Base-by-base conservation (phyloP, 108 stramenopile species). In the Skeletonema menzelii region DNA sequence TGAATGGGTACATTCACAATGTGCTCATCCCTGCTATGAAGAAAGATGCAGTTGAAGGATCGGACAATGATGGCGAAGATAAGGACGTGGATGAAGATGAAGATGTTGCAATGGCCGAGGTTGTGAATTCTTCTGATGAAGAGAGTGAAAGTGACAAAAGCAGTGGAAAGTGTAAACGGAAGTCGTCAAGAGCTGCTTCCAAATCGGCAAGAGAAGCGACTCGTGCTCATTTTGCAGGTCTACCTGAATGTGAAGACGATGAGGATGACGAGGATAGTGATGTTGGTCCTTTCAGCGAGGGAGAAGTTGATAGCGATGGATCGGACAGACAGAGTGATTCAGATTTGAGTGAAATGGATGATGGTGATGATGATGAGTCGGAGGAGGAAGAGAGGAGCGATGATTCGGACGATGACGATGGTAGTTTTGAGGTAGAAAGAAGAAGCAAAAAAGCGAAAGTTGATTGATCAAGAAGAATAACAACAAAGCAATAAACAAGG, bases 1-100 rank as follows among this genome's bases (percentile, higher is more conserved):
- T 94, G 74, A 87, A 89, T 67, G 56, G 80, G 24, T 94, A 91
- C 66, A 89, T 91, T 59, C 88, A 94, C 38, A 40, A 86, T 24
- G 67, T 76, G 12, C 70, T 94, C 63, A 87, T 91, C 69, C 87
- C 88, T 8, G 88, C 90, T 55, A 90, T 94, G 93, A 64, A 78
- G 63, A 11, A 31, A 26, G 90, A 91, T 74, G 84, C 63, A 37
- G 53, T 67, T 5, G 59, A 24, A 20, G 61, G 56, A 15, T 61
- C 68, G 38, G 37, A 73, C 2, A 55, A 53, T 19, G 63, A 63
- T 42, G 74, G 20, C 26, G 62, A 57, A 17, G 37, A 59, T 1
- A 63, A 65, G 55, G 74, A 70, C 24, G 69, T 69, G 15, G 78
- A 82, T 17, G 70, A 53, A 8, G 59, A 76, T 28, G 73, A 15